These are phyloP conservation scores for Candolleomyces efflorescens DNA, from an alignment of 768 basidiomycete species.

Conservation along the genomic window DNA sequence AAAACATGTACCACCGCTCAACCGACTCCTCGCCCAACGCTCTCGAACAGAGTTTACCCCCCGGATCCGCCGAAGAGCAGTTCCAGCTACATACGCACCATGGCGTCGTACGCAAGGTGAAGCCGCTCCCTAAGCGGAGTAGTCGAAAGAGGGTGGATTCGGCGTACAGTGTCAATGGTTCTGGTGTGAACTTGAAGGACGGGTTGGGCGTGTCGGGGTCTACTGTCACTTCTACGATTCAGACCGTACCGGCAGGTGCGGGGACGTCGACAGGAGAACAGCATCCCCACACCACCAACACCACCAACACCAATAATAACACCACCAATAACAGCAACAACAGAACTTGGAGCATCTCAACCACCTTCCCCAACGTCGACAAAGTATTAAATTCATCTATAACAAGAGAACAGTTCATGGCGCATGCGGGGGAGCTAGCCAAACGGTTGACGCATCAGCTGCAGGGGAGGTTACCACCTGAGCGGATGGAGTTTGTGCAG, in stretches of 20 bases:
- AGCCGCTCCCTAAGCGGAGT: constrained; percentile 6
- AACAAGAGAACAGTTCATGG: constrained; percentile 5
- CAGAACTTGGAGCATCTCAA: not conserved
- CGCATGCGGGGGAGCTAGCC: constrained; percentile 4
- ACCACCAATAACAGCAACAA: not conserved
- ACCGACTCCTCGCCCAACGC: too few species aligned
- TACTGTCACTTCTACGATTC: too few species aligned
- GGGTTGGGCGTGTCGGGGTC: not conserved
- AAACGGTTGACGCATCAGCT: not conserved
- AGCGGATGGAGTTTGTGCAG: constrained; percentile 2
- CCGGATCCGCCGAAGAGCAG: too few species aligned
- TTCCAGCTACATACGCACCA: too few species aligned
- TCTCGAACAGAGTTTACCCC: too few species aligned
- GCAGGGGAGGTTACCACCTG: not conserved
- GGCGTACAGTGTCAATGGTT: too few species aligned
- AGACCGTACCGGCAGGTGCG: too few species aligned
- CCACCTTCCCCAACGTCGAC: not conserved
- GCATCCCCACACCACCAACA: not conserved
- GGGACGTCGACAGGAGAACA: too few species aligned
- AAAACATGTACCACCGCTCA: too few species aligned
- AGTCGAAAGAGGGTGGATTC: not conserved
- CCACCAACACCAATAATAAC: not conserved
- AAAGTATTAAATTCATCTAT: not conserved
- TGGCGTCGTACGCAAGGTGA: not conserved
- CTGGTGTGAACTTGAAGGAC: not conserved